Percentiles rank a stretch among this genome's conserved stretches.
Evolutionary conservation across 1,139 yeast genomes (phyloP).

Genomic region (Debaryomyces fabryi): DNA sequence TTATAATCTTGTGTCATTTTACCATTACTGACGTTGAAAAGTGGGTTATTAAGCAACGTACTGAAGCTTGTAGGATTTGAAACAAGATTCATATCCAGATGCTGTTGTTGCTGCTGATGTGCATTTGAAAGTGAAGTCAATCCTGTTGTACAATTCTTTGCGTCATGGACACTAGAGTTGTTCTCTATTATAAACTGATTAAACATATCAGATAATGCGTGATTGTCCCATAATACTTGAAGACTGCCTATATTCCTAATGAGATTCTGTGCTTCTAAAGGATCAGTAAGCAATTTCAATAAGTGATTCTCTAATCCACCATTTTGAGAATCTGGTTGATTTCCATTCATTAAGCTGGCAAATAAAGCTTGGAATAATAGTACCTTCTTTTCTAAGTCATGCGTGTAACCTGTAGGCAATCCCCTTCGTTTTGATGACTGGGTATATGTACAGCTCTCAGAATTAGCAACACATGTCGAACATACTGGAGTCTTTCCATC

Average conservation of each 20-base stretch:
- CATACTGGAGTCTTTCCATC: slow-evolving; percentile 27
- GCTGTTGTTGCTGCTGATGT: not conserved
- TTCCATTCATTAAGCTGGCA: slow-evolving; percentile 12
- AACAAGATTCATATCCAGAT: not conserved
- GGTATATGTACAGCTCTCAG: slow-evolving; percentile 21
- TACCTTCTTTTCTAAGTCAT: slow-evolving; percentile 24
- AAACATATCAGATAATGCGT: slow-evolving; percentile 12
- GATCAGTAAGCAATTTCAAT: slow-evolving; percentile 9
- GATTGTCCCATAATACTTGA: slow-evolving; percentile 17
- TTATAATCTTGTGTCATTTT: slow-evolving; percentile 10
- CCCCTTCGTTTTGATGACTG: slow-evolving; percentile 25
- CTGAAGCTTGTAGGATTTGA: slow-evolving; percentile 2
- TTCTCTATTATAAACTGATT: slow-evolving; percentile 15
- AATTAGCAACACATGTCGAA: slow-evolving; percentile 18
- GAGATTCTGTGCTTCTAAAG: slow-evolving; percentile 7
- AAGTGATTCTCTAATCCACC: slow-evolving; percentile 12
- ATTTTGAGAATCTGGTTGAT: slow-evolving; percentile 1
- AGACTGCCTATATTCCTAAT: slow-evolving; percentile 11
- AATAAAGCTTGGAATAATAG: slow-evolving; percentile 21
- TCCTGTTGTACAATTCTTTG: slow-evolving; percentile 12
- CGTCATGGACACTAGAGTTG: slow-evolving; percentile 14
- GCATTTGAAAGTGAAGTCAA: slow-evolving; percentile 4
- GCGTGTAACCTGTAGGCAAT: slow-evolving; percentile 28
- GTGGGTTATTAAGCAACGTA: not conserved
- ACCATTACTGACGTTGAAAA: slow-evolving; percentile 8